Evolutionary conservation across 257 asterid species (phyloP).

Genomic region (Craterostigma plantagineum): DNA sequence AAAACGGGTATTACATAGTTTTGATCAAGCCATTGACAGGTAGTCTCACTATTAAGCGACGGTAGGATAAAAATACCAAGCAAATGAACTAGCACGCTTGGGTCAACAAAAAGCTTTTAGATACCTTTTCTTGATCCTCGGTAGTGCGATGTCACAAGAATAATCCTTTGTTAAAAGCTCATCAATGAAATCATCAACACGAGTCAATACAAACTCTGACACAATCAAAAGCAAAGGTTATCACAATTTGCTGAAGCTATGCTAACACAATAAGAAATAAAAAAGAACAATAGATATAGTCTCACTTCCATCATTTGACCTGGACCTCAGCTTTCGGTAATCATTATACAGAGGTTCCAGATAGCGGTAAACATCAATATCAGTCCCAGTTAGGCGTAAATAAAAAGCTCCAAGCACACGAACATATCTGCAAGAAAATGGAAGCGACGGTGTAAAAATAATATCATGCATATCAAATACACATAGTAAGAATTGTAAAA

Average conservation of each 20-base stretch:
- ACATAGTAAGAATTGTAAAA: too few species aligned
- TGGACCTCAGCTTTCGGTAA: slow-evolving; percentile 68
- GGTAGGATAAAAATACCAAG: too few species aligned
- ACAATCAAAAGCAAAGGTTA: not conserved
- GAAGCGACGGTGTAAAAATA: too few species aligned
- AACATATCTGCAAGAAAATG: slow-evolving; percentile 36
- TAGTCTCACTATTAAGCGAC: too few species aligned
- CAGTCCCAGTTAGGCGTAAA: slow-evolving; percentile 88
- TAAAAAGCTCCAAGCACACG: slow-evolving; percentile 90
- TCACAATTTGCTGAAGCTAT: not conserved
- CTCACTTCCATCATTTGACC: slow-evolving; percentile 54
- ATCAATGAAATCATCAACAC: slow-evolving; percentile 76
- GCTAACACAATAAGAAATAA: not conserved
- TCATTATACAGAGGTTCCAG: slow-evolving; percentile 88
- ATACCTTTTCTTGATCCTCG: slow-evolving; percentile 81
- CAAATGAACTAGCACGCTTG: too few species aligned
- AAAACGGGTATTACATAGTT: too few species aligned
- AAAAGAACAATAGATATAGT: not conserved
- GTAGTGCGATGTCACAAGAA: slow-evolving; percentile 79
- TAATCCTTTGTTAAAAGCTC: slow-evolving; percentile 80
- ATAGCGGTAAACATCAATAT: slow-evolving; percentile 72
- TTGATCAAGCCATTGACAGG: too few species aligned
- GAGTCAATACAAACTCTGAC: slow-evolving; percentile 57
- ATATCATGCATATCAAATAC: too few species aligned
- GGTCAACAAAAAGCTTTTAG: not conserved